These are phyloP conservation scores for Phytophthora pini DNA, from an alignment of 352 stramenopile genomes.

Conservation along the genomic window DNA sequence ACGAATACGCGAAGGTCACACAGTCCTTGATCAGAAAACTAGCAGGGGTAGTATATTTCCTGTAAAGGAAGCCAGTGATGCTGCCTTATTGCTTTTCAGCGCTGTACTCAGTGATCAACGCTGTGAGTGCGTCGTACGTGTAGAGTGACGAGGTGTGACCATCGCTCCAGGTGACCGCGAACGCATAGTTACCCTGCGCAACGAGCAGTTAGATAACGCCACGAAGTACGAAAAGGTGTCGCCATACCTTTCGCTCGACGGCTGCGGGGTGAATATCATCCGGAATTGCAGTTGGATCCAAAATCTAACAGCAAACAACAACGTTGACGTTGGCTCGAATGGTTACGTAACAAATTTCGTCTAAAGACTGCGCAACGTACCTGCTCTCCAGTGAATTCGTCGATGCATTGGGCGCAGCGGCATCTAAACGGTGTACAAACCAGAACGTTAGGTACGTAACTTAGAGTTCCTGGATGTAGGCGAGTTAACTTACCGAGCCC, in stretches of 20 bases:
- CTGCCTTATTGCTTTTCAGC: conserved; percentile 21
- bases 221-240: neutral
- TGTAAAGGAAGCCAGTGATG: neutral
- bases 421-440: conserved; percentile 48
- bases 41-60: conserved; percentile 11
- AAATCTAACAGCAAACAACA: conserved; percentile 45
- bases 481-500: conserved; percentile 51
- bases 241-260: conserved; percentile 81
- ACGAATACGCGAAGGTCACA: too few relatives aligned
- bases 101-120: conserved; percentile 61
- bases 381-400: conserved; percentile 87
- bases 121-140: conserved; percentile 91
- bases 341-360: neutral
- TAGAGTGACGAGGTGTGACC: conserved; percentile 97
- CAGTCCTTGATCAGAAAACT: too few relatives aligned
- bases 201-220: conserved; percentile 9
- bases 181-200: conserved; percentile 96
- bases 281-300: conserved; percentile 72
- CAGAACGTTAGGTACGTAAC: neutral
- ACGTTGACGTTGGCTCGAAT: conserved; percentile 4
- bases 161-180: conserved; percentile 97
- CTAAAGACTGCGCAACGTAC: conserved; percentile 29
- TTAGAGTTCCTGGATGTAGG: neutral
- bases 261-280: conserved; percentile 84
- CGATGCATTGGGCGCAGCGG: conserved; percentile 85